These are phyloP conservation scores for Xanthoceras sorbifolium DNA, from an alignment of 345 rosid genomes.

Conservation along the genomic window DNA sequence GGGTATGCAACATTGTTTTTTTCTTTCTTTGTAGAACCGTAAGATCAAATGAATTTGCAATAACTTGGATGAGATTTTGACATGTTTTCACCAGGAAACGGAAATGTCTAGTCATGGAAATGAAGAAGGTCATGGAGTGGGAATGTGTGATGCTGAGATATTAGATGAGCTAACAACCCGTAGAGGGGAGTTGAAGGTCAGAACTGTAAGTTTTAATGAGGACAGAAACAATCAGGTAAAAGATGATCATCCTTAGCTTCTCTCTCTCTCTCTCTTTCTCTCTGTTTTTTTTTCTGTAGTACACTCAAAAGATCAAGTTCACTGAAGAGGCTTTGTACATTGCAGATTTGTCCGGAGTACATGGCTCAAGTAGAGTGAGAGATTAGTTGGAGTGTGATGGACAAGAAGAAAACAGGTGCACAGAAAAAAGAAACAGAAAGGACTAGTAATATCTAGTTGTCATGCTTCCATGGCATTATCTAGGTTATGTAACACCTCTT, in stretches of 20 bases:
- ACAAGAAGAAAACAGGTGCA: background rate
- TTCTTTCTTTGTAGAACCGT: background rate
- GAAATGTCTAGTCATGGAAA: slow-evolving; percentile 22
- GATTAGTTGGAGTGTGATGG: background rate
- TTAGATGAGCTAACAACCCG: slow-evolving; percentile 77
- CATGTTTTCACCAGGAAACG: slow-evolving; percentile 34
- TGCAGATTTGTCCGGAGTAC: slow-evolving; percentile 33
- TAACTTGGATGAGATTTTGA: background rate
- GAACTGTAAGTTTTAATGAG: slow-evolving; percentile 56
- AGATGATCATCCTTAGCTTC: background rate
- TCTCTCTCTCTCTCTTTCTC: background rate
- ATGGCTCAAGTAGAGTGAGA: background rate
- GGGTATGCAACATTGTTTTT: slow-evolving; percentile 20
- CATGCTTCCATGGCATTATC: no score
- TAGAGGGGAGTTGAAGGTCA: slow-evolving; percentile 73
- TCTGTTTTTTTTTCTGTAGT: no score
- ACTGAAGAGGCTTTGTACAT: background rate
- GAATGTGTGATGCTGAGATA: slow-evolving; percentile 57
- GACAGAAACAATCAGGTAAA: slow-evolving; percentile 39
- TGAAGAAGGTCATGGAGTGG: slow-evolving; percentile 38
- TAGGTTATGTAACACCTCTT: no score
- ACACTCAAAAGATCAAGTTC: background rate
- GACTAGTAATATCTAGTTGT: no score
- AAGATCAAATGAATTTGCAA: background rate
- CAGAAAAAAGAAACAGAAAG: no score